Conservation (phyloP, 2,329 filamentous ascomycete species). For the Tolypocladium pustulatum region DNA sequence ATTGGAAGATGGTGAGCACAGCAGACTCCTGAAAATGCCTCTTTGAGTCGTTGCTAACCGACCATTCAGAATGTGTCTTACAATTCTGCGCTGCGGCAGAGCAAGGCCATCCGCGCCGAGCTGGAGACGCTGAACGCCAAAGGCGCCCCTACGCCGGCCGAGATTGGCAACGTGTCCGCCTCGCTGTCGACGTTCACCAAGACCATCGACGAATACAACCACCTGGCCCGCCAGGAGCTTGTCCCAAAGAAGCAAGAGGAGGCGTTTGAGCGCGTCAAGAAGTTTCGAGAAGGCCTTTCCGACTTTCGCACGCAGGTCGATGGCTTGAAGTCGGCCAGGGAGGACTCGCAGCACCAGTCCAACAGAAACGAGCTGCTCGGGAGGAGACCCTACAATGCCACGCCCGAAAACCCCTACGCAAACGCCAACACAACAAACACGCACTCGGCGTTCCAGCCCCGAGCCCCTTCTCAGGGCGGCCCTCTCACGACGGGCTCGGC, state of each 20-base stretch:
- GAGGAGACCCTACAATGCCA: slow-evolving; percentile 66
- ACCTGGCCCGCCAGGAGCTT: slow-evolving; percentile 76
- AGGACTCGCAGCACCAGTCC: slow-evolving; percentile 55
- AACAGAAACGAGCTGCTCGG: slow-evolving; percentile 78
- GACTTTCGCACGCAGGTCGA: slow-evolving; percentile 75
- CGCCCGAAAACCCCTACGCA: slow-evolving; percentile 88
- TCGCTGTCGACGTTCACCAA: slow-evolving; percentile 73
- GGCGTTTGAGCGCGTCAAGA: slow-evolving; percentile 73
- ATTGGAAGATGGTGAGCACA: background rate
- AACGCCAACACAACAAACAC: slow-evolving; percentile 30
- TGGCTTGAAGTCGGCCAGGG: slow-evolving; percentile 62
- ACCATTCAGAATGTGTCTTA: slow-evolving; percentile 62
- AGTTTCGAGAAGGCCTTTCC: slow-evolving; percentile 71
- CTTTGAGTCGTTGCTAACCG: background rate
- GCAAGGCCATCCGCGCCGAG: slow-evolving; percentile 66
- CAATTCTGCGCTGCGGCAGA: slow-evolving; percentile 79
- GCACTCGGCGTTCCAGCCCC: slow-evolving; percentile 27
- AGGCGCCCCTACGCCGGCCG: slow-evolving; percentile 45
- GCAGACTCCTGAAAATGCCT: too few species aligned
- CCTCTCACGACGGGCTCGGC: slow-evolving; percentile 31
- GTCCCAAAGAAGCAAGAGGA: slow-evolving; percentile 88
- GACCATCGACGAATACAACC: slow-evolving; percentile 85
- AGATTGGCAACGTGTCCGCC: slow-evolving; percentile 61
- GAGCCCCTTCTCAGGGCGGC: slow-evolving; percentile 26
- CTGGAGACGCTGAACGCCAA: slow-evolving; percentile 60